phyloP scores from a whole-genome alignment of 2,329 filamentous ascomycete species.

The Fusarium sp. region DNA sequence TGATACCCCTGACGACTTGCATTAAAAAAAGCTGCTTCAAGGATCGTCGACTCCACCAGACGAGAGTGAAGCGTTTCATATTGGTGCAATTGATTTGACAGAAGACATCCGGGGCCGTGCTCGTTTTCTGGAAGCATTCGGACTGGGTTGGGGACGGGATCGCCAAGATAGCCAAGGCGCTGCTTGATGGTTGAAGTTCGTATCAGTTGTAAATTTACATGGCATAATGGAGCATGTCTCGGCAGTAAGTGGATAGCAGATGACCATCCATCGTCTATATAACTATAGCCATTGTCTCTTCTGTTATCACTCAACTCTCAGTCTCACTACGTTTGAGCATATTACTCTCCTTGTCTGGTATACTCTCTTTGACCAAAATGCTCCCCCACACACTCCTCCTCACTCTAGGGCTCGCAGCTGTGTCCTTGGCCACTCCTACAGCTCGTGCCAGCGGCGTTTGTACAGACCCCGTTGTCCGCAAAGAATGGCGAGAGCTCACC shows the following conservation, averaged over 20 bases:
- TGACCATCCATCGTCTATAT: neutral
- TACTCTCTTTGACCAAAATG: slow-evolving; percentile 7
- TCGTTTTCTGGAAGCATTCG: slow-evolving; percentile 8
- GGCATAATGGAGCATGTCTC: too few relatives aligned
- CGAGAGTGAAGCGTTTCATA: neutral
- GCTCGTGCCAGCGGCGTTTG: neutral
- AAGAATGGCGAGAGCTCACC: slow-evolving; percentile 29
- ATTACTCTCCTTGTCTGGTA: neutral
- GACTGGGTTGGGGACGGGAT: neutral
- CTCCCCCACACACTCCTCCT: slow-evolving; percentile 3
- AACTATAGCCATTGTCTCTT: accelerated
- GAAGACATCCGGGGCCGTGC: neutral
- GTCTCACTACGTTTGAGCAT: neutral
- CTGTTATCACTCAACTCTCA: neutral
- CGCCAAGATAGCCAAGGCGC: neutral
- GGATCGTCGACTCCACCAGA: neutral
- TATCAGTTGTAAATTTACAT: neutral
- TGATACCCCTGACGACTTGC: too few relatives aligned
- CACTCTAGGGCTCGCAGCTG: slow-evolving; percentile 3
- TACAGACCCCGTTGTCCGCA: slow-evolving; percentile 6
- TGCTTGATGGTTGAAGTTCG: neutral
- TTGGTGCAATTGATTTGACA: neutral
- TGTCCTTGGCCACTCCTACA: neutral
- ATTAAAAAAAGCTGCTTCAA: slow-evolving; percentile 10
- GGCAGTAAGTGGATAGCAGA: neutral